phyloP scores from a whole-genome alignment of 2,329 filamentous ascomycete genomes.

The Ascochyta clinopodiicola region DNA sequence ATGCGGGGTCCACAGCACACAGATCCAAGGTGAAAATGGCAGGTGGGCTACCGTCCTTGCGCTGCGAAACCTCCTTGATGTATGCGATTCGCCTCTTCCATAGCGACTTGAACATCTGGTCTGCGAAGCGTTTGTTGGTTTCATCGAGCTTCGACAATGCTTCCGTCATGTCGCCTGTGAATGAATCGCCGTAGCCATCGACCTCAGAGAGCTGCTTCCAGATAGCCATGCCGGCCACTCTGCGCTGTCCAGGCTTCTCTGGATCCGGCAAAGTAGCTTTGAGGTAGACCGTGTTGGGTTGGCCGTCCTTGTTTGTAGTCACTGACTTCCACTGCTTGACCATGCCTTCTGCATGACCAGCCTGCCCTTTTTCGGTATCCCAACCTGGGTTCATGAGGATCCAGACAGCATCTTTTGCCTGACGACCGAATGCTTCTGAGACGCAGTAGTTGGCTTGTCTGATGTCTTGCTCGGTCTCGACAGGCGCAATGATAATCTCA shows the following conservation, averaged over 20 bases:
- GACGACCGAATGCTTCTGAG: conserved; percentile 57
- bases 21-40: conserved; percentile 57
- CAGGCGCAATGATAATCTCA: conserved; percentile 23
- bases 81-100: conserved; percentile 47
- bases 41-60: conserved; percentile 41
- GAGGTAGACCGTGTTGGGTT: conserved; percentile 60
- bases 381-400: conserved; percentile 61
- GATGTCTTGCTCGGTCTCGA: conserved; percentile 34
- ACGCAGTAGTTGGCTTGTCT: conserved; percentile 41
- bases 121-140: conserved; percentile 55
- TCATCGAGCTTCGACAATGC: conserved; percentile 49
- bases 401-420: conserved; percentile 61
- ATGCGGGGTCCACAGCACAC: conserved; percentile 59
- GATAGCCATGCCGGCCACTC: conserved; percentile 61
- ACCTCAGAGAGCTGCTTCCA: conserved; percentile 62
- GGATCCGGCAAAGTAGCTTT: conserved; percentile 58
- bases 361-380: conserved; percentile 58
- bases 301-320: conserved; percentile 53
- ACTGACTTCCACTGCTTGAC: conserved; percentile 52
- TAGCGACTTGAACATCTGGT: conserved; percentile 55
- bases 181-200: conserved; percentile 55
- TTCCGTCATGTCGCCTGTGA: conserved; percentile 32
- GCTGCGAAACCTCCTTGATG: conserved; percentile 49
- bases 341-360: conserved; percentile 48
- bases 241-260: conserved; percentile 28